phyloP scores from a whole-genome alignment of 805 yeast species.

The Isabelozyma rhagii region DNA sequence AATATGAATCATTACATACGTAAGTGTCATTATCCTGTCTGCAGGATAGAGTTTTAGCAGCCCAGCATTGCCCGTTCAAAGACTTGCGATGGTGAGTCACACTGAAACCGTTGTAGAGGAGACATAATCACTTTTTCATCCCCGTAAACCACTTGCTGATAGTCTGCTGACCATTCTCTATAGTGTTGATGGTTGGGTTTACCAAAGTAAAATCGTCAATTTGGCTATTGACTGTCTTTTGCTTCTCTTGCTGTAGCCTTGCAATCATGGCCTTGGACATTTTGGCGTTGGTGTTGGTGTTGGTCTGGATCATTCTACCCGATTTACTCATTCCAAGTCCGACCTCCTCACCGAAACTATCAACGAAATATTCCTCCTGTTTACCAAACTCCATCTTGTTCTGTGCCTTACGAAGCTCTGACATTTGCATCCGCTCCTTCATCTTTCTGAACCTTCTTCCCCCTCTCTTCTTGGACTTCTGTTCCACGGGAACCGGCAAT shows the following conservation, averaged over 20 bases:
- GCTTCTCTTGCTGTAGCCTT: constrained; percentile 30
- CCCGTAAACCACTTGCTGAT: constrained; percentile 20
- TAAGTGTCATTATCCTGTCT: too few relatives aligned
- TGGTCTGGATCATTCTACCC: constrained; percentile 30
- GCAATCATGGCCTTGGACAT: constrained; percentile 59
- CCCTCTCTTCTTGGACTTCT: constrained; percentile 77
- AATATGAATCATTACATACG: too few relatives aligned
- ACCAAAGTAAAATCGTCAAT: constrained; percentile 6
- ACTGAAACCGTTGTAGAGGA: background rate
- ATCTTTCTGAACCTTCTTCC: constrained; percentile 77
- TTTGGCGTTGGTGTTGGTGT: constrained; percentile 51
- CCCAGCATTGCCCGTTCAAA: too few relatives aligned
- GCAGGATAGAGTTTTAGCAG: too few relatives aligned
- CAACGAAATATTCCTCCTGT: constrained; percentile 58
- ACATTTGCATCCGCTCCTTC: constrained; percentile 76
- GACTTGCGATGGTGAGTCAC: too few relatives aligned
- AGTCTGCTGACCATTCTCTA: background rate
- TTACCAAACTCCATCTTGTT: constrained; percentile 83
- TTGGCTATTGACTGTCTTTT: constrained; percentile 3
- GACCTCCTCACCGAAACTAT: constrained; percentile 73
- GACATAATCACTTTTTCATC: constrained; percentile 4
- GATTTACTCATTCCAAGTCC: constrained; percentile 70
- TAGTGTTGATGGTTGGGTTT: background rate
- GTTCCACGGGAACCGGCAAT: constrained; percentile 72
- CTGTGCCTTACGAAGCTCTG: constrained; percentile 79